These are phyloP conservation scores for Mortierella sp. DNA, from an alignment of 371 early-diverging fungal genomes.

Conservation along the genomic window DNA sequence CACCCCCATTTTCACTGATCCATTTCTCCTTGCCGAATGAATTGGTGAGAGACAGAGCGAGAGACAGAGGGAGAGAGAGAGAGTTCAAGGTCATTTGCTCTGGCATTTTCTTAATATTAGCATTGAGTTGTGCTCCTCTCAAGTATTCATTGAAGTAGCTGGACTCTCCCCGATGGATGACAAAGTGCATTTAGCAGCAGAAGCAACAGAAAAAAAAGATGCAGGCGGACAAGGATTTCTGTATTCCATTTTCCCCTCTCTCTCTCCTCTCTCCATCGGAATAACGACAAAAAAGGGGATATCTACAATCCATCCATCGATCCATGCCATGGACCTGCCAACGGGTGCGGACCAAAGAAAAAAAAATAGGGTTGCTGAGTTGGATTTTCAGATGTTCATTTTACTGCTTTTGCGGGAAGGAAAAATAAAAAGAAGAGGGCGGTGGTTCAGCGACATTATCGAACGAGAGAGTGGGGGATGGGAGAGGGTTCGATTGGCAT, in stretches of 20 bases:
- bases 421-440: background rate
- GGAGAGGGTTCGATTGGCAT: background rate
- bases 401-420: slow-evolving; percentile 9
- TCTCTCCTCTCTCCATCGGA: background rate
- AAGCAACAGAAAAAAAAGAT: background rate
- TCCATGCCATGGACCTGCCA: background rate
- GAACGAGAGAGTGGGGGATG: background rate
- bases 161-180: background rate
- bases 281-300: background rate
- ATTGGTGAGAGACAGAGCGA: background rate
- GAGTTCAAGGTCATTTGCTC: background rate
- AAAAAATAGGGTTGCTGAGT: slow-evolving; percentile 13
- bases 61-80: background rate
- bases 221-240: background rate
- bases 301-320: background rate
- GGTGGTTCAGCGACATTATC: no score
- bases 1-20: no score
- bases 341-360: background rate
- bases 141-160: no score
- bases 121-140: background rate
- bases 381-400: background rate
- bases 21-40: no score
- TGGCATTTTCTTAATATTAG: slow-evolving; percentile 11
- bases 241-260: background rate
- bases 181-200: background rate